Conservation (phyloP, 208 protist species). For the Crithidia fasciculata region DNA sequence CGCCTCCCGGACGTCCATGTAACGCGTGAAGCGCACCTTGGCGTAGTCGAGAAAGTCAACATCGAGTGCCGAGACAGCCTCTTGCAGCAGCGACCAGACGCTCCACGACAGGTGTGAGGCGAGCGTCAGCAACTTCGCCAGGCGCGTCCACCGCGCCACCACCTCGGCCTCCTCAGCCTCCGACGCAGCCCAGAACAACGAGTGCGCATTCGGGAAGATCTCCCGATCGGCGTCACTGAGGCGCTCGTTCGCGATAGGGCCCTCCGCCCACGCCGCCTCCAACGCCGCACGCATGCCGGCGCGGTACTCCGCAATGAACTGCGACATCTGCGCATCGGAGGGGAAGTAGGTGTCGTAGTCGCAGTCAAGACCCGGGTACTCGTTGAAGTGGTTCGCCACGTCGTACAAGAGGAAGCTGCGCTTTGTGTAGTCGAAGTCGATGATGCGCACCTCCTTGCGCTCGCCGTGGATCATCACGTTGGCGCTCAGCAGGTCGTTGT, state of each 20-base stretch:
- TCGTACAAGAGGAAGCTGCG: constrained; percentile 91
- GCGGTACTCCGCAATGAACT: constrained; percentile 82
- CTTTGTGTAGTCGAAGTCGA: constrained; percentile 94
- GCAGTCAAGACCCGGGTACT: constrained; percentile 91
- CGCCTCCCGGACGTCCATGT: constrained; percentile 61
- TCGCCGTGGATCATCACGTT: constrained; percentile 85
- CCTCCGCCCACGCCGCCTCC: constrained; percentile 24
- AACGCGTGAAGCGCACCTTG: constrained; percentile 65
- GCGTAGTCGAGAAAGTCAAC: constrained; percentile 90
- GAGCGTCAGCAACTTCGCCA: constrained; percentile 83
- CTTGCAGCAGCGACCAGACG: constrained; percentile 90
- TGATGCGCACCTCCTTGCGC: constrained; percentile 72
- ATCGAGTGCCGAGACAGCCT: constrained; percentile 84
- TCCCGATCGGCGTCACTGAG: constrained; percentile 23
- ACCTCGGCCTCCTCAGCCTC: constrained; percentile 39
- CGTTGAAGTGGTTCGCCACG: constrained; percentile 93
- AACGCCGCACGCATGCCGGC: constrained; percentile 64
- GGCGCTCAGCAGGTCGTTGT: constrained; percentile 93
- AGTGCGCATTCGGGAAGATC: constrained; percentile 52
- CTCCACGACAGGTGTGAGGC: constrained; percentile 85
- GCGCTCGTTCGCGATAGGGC: background rate
- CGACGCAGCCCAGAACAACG: constrained; percentile 51
- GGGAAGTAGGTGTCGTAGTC: constrained; percentile 88
- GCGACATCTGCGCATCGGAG: constrained; percentile 61
- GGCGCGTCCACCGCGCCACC: constrained; percentile 46